Base-by-base conservation (phyloP, 1,284 basidiomycete species). In the Pseudozyma thailandica region DNA sequence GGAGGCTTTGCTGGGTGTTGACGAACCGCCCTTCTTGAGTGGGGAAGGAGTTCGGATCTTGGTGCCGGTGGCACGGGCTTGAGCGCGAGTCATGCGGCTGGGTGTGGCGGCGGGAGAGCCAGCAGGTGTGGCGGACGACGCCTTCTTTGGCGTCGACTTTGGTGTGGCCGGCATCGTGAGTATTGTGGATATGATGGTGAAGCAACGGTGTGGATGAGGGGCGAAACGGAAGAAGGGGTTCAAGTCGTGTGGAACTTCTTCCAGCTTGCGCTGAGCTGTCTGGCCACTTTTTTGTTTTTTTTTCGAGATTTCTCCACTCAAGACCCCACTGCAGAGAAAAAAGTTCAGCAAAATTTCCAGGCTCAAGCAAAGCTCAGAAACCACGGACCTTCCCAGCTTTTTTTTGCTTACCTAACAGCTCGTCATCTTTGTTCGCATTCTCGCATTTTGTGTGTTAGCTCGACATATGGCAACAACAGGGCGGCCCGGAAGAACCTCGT, bases 121-220 rank as follows among this genome's bases (percentile, higher is more conserved):
- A 18, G 8, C 20, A 12, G 49, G 25, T 13, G 61, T 46, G 3
- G 61, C n/a, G 13, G 43, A 42, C 25, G 41, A 8, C 15, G 57
- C 54, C 59, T 66, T 72, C 30, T 59, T 72, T 4, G 62, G 58
- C 16, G 69, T 72, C 1, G 63, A 53, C 20, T 58, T 68, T 21
- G 64, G 58, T 30, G 58, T 68, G 12, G 47, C 35, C 16, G 59
- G 54, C 58, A 62, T 69, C n/a, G 35, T n/a, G n/a, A n/a, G n/a
- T n/a, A n/a, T 23, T 41, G 39, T 27, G 31, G 38, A 44, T 44
- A 20, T 25, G 37, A 31, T 42, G 49, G 13, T 28, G 38, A 21
- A 6, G 33, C 30, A 20, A 39, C 18, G 15, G 26, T 28, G 26
- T 26, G 26, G 33, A n/a, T 23, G 45, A 31, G 20, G 33, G 15